Base-by-base conservation (phyloP, 2,329 filamentous ascomycete genomes). In the Metarhizium anisopliae region DNA sequence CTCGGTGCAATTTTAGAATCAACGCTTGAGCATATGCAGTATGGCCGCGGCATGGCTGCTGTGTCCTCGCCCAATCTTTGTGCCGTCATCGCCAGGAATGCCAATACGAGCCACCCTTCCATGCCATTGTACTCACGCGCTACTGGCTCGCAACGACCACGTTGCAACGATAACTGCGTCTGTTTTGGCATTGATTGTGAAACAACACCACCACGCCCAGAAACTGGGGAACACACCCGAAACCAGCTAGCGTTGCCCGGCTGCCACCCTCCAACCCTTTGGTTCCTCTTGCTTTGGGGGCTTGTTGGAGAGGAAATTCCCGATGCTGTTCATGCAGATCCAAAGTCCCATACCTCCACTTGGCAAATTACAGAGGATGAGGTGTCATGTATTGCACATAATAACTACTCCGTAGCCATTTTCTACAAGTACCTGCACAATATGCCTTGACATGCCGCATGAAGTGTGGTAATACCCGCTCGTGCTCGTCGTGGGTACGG, bases 171-270 rank as follows among this genome's bases (percentile, higher is more conserved):
- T 32, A 35, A 10, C 32, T 38, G 32, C 43, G 43, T 42, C 38
- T 50, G 55, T 56, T 47, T 50, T 35, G 51, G 51, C 13, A 42
- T 52, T 47, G 35, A 29, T 45, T 29, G n/a, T 50, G 55, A 56
- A 56, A 56, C 55, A 53, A 8, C n/a, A 45, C 10, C 42, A 20
- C 6, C 16, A 49, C 3, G 13, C 13, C 25, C 11, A 14, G 45
- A 11, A 16, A 49, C 45, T 49, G 20, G 20, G 45, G 20, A 30
- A 49, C 11, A 8, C 7, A 6, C 6, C 45, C 45, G 45, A 30
- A 49, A 49, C 10, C 10, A 49, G 45, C 25, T 49, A 49, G 43
- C 4, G n/a, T 35, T 29, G 16, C 45, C 20, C 14, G 45, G 25
- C 25, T 49, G 45, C 45, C 45, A 20, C 45, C 25, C 20, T 49